Conservation (phyloP, 83 land plant species). For the Diphasiastrum complanatum region DNA sequence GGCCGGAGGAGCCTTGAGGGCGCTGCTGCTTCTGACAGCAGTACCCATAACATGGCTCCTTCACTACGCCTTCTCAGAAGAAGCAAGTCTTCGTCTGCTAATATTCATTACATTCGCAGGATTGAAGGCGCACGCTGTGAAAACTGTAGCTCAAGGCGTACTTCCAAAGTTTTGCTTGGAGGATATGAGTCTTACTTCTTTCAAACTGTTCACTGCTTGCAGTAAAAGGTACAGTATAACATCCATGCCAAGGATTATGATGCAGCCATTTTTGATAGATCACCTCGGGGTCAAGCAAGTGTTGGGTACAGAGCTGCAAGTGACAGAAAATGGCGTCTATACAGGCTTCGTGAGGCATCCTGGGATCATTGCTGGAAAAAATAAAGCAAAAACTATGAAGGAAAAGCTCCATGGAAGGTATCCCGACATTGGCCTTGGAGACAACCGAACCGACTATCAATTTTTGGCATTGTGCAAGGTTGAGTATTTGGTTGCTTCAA, state of each 20-base stretch:
- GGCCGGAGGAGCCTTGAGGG: constrained; percentile 23
- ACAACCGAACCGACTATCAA: constrained; percentile 26
- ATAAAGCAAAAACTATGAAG: constrained; percentile 11
- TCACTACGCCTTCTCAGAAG: not conserved
- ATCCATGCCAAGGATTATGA: constrained; percentile 60
- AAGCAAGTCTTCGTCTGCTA: constrained; percentile 26
- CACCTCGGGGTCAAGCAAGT: constrained; percentile 47
- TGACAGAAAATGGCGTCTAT: constrained; percentile 16
- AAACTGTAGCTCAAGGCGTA: constrained; percentile 48
- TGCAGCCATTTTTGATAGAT: constrained; percentile 54
- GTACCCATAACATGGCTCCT: too few relatives aligned
- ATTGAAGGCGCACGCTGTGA: constrained; percentile 32
- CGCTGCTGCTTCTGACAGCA: constrained; percentile 21
- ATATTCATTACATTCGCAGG: constrained; percentile 60
- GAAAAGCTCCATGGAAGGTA: constrained; percentile 19
- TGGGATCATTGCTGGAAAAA: constrained; percentile 7
- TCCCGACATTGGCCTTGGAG: constrained; percentile 62
- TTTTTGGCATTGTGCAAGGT: constrained; percentile 68
- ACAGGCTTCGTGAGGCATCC: constrained; percentile 14
- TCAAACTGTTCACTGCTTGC: constrained; percentile 29
- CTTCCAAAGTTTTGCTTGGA: constrained; percentile 78
- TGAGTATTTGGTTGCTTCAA: not conserved
- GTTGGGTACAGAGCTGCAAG: constrained; percentile 52
- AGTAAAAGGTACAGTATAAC: constrained; percentile 44
- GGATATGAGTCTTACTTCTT: constrained; percentile 42